These are phyloP conservation scores for Bryoerythrophyllum caledonicum DNA, from an alignment of 225 moss, liverwort and hornwort genomes.

Conservation along the genomic window DNA sequence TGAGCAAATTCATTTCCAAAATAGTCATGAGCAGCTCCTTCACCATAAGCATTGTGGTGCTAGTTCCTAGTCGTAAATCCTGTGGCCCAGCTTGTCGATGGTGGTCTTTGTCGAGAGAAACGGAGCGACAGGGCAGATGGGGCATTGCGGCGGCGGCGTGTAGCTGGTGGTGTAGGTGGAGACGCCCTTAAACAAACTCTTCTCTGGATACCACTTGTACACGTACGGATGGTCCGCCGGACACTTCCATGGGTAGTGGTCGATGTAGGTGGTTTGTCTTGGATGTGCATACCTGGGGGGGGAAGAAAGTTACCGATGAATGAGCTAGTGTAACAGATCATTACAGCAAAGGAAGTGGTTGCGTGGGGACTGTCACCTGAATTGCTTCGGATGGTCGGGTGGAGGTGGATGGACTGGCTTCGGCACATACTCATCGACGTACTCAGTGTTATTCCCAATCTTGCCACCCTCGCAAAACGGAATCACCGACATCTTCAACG, in stretches of 20 bases:
- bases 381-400: constrained; percentile 33
- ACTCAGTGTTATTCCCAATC: constrained; percentile 31
- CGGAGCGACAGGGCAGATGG: constrained; percentile 43
- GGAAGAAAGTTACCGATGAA: neutral
- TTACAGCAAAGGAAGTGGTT: no score
- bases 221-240: constrained; percentile 38
- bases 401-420: constrained; percentile 48
- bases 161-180: constrained; percentile 37
- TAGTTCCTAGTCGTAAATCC: constrained; percentile 34
- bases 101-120: constrained; percentile 33
- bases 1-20: neutral
- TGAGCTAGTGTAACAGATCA: neutral
- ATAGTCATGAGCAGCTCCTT: no score
- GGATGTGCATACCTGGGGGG: constrained; percentile 43
- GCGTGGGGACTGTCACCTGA: constrained; percentile 19
- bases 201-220: constrained; percentile 40
- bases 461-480: constrained; percentile 46
- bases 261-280: constrained; percentile 39
- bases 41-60: no score
- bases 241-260: constrained; percentile 41
- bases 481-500: constrained; percentile 33
- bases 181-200: constrained; percentile 32
- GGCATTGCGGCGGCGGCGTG: constrained; percentile 36
- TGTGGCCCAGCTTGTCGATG: constrained; percentile 35
- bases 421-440: constrained; percentile 28